A percentile compares a stretch with the other conserved stretches of the same genome.
phyloP scores from a whole-genome alignment of 2,329 filamentous ascomycete species.

The Diaporthe helianthi region DNA sequence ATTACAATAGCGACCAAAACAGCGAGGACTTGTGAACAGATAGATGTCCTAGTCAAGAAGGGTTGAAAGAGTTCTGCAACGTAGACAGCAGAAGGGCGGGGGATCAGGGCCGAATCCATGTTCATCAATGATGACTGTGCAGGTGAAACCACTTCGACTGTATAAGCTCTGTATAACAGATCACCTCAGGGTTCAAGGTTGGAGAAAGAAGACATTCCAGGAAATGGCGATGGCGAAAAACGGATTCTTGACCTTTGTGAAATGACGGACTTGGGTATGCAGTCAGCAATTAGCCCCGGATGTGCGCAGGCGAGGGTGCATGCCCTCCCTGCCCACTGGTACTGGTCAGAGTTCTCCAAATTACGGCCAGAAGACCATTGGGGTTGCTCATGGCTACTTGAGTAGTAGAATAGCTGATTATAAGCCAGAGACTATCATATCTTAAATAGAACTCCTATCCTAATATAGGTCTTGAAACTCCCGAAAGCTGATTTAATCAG shows the following conservation, averaged over 20 bases:
- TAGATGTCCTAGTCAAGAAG: neutral
- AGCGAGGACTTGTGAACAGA: neutral
- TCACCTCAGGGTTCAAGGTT: too few species aligned
- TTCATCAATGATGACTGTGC: neutral
- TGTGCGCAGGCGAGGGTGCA: neutral
- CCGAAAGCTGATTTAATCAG: too few species aligned
- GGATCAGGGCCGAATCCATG: neutral
- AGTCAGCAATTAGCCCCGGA: constrained; percentile 16
- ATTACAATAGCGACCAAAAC: neutral
- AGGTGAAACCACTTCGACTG: neutral
- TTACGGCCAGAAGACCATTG: too few species aligned
- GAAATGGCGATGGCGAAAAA: neutral
- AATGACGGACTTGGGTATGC: neutral
- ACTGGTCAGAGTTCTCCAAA: too few species aligned
- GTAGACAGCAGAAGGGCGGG: neutral
- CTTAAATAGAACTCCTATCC: too few species aligned
- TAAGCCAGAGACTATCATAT: too few species aligned
- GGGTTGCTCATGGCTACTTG: too few species aligned
- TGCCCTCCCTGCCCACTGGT: too few species aligned
- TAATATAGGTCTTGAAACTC: too few species aligned
- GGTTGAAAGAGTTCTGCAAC: neutral
- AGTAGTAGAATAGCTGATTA: too few species aligned
- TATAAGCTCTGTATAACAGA: neutral
- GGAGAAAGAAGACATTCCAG: neutral
- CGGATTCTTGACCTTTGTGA: neutral